Percentiles rank a stretch among this genome's conserved stretches.
phyloP scores from a whole-genome alignment of 2,329 filamentous ascomycete species.

The Monosporascus sp. region DNA sequence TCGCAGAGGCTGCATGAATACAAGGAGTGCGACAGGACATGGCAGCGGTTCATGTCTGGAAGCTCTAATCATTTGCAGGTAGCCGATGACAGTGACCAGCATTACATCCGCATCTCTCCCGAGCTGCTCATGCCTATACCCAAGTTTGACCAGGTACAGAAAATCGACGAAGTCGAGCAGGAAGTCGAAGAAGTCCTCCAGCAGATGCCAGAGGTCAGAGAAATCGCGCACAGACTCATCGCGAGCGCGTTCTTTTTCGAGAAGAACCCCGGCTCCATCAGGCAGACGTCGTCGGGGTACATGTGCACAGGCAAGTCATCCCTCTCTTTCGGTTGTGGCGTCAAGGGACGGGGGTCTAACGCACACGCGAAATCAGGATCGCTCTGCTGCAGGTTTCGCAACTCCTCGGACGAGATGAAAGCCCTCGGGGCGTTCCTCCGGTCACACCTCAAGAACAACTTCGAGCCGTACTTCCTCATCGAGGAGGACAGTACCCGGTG shows the following conservation, averaged over 20 bases:
- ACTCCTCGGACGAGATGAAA: conserved; percentile 22
- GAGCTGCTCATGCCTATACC: conserved; percentile 23
- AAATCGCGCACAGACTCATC: conserved; percentile 26
- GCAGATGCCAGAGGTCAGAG: conserved; percentile 19
- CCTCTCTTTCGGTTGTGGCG: neutral
- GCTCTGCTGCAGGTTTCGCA: conserved; percentile 25
- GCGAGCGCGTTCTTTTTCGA: conserved; percentile 30
- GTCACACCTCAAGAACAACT: conserved; percentile 24
- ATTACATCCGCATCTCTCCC: conserved; percentile 26
- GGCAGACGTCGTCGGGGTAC: conserved; percentile 21
- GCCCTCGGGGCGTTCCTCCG: conserved; percentile 27
- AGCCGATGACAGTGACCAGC: conserved; percentile 1
- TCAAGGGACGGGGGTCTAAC: neutral
- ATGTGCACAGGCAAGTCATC: conserved; percentile 23
- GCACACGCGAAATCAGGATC: conserved; percentile 14
- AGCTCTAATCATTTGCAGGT: neutral
- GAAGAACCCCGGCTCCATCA: conserved; percentile 22
- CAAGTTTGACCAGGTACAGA: conserved; percentile 24
- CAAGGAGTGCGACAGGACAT: conserved; percentile 18
- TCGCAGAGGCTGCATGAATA: conserved; percentile 18
- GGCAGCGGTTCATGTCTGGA: conserved; percentile 20
- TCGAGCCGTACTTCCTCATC: conserved; percentile 27
- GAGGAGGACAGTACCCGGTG: conserved; percentile 17
- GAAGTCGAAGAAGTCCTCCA: conserved; percentile 21
- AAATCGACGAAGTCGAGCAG: conserved; percentile 20